A percentile compares a stretch with the other conserved stretches of the same genome.
phyloP scores from a whole-genome alignment of 805 yeast genomes.

The Wickerhamomyces ciferrii region DNA sequence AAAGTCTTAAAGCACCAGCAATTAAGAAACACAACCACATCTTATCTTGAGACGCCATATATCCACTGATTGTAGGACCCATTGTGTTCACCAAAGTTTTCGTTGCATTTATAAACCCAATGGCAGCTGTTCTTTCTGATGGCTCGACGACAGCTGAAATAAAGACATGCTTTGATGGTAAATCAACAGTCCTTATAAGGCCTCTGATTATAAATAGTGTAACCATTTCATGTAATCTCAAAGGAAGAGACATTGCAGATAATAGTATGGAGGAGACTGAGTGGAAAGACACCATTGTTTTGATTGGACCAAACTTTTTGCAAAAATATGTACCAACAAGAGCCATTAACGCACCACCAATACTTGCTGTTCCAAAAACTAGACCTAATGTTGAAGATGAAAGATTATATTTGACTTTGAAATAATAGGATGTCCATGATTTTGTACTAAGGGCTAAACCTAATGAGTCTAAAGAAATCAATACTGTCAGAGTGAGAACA shows the following conservation, averaged over 20 bases:
- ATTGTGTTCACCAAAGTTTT: slow-evolving; percentile 35
- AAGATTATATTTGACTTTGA: slow-evolving; percentile 30
- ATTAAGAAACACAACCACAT: slow-evolving; percentile 39
- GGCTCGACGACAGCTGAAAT: slow-evolving; percentile 35
- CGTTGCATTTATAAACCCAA: slow-evolving; percentile 39
- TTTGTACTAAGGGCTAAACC: slow-evolving; percentile 39
- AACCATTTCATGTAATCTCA: slow-evolving; percentile 25
- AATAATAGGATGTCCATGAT: slow-evolving; percentile 42
- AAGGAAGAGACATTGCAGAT: slow-evolving; percentile 33
- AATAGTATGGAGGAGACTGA: slow-evolving; percentile 36
- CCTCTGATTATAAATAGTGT: slow-evolving; percentile 28
- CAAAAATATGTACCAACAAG: slow-evolving; percentile 38
- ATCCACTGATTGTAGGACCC: slow-evolving; percentile 39
- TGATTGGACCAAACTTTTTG: slow-evolving; percentile 37
- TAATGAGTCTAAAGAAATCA: slow-evolving; percentile 38
- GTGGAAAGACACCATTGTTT: slow-evolving; percentile 40
- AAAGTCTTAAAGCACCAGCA: slow-evolving; percentile 34
- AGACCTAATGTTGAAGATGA: slow-evolving; percentile 32
- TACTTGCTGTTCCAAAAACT: slow-evolving; percentile 33
- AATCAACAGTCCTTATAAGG: slow-evolving; percentile 40
- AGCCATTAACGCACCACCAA: slow-evolving; percentile 33
- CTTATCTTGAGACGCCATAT: slow-evolving; percentile 26
- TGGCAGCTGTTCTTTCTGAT: slow-evolving; percentile 35
- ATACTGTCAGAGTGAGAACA: slow-evolving; percentile 29
- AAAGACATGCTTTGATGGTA: slow-evolving; percentile 43